Evolutionary conservation across 192 early-diverging fungal genomes (phyloP), one percentile per base, ranked within the genome.

Genomic region (Powellomyces hirtus): DNA sequence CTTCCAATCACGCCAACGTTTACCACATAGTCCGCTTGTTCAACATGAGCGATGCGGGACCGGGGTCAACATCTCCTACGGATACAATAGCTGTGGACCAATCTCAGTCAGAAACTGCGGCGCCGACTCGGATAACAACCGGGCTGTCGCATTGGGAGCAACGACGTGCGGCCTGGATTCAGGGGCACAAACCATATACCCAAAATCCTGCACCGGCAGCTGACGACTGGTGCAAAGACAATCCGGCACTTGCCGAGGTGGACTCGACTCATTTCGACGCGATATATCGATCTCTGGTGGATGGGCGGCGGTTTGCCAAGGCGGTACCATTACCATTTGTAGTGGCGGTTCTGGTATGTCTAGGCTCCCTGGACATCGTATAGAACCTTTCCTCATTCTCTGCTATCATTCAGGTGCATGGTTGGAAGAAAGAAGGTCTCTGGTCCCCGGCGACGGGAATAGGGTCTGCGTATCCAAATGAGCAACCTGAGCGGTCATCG

Each of bases 281-380:
- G 20, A 75, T 83, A 35, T 80, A 83, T 61, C 35, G 75, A 34
- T 66, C 57, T 29, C 27, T 83, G 61, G 62, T 83, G 50, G 68
- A 68, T 22, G 81, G 81, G 4, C 55, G 81, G 59, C 53, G 78
- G 57, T 83, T 83, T 66, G 53, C 74, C 3, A 72, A 73, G 49
- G 55, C 73, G 2, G 77, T 83, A 1, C 81, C 81, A 24, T 70
- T 83, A 51, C 55, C 64, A 2, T 83, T 83, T 64, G 75, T 83
- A 14, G 76, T 71, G 10, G 61, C 70, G 16, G 74, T 83, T 14
- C 56, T 83, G 71, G 71, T 82, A 56, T n/a, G 53, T 42, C 18
- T 31, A 14, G 38, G 18, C 38, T 38, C 52, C 26, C 49, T 1
- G 1, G 49, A 50, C 37, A 37, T 67, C 55, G 35, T 67, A 34